Evolutionary conservation across 371 early-diverging fungal species (phyloP).

Genomic region (Mortierella sp.): DNA sequence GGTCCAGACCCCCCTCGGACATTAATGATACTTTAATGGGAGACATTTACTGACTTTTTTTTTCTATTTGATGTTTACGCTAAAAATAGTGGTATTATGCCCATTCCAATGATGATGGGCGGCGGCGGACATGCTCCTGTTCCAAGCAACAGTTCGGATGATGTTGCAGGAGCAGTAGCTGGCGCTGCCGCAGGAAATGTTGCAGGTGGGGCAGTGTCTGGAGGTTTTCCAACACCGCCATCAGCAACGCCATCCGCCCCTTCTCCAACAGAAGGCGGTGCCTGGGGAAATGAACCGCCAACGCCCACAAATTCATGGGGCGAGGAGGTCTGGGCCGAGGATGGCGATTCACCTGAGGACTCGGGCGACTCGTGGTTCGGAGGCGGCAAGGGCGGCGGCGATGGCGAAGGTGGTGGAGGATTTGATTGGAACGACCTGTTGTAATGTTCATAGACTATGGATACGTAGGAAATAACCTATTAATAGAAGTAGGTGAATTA

Average conservation of each 20-base stretch:
- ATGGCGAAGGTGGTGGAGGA: slow-evolving; percentile 30
- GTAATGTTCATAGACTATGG: not conserved
- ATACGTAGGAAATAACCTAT: not conserved
- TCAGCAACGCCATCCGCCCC: slow-evolving; percentile 30
- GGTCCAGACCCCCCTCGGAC: not conserved
- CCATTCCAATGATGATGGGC: slow-evolving; percentile 42
- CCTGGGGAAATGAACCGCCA: slow-evolving; percentile 36
- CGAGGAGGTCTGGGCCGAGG: slow-evolving; percentile 49
- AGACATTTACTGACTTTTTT: not conserved
- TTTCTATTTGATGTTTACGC: not conserved
- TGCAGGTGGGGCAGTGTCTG: slow-evolving; percentile 25
- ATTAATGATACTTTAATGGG: not conserved
- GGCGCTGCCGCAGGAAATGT: slow-evolving; percentile 24
- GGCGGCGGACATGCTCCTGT: slow-evolving; percentile 43
- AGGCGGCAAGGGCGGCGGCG: slow-evolving; percentile 14
- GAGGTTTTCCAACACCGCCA: slow-evolving; percentile 13
- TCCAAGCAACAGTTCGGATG: slow-evolving; percentile 33
- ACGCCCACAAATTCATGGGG: slow-evolving; percentile 44
- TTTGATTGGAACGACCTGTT: slow-evolving; percentile 45
- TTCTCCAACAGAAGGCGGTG: slow-evolving; percentile 8
- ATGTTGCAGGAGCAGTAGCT: slow-evolving; percentile 30
- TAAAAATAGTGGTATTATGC: slow-evolving; percentile 46
- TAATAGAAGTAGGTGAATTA: too few relatives aligned
- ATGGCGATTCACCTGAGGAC: slow-evolving; percentile 12
- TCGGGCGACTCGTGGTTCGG: slow-evolving; percentile 43